Evolutionary conservation across 148 eudicot species (phyloP), one percentile per base, ranked within the genome.

Genomic region (Rhododendron ferrugineum): DNA sequence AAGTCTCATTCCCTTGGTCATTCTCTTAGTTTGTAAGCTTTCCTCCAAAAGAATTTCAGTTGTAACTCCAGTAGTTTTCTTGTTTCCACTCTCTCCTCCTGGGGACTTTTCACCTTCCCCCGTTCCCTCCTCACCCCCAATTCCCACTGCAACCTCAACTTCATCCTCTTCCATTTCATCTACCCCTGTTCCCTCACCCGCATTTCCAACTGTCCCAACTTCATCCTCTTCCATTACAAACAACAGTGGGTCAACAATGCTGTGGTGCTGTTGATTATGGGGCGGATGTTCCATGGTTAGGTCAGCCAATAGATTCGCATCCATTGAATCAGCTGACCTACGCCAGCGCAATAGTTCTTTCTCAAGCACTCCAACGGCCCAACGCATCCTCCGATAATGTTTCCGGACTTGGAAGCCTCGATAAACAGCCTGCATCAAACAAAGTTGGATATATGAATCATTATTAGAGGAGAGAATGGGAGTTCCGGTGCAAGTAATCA

Each of bases 281-380:
- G 37, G 0, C 2, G 3, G 37, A 36, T 36, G 1, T 36, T 36
- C 37, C 37, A 36, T 36, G 37, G 37, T 36, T 36, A 36, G 37
- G 37, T 2, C 37, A 36, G 37, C 37, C 37, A 36, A 36, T 36
- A 36, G 37, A 36, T 36, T 36, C 37, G 37, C 37, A 36, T 36
- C 37, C 37, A 36, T 36, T 36, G 37, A 36, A 36, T 36, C 37
- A 36, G 37, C 37, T 2, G 37, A 36, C 85, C 83, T 68, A 56
- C 99, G 94, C 98, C 99, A 97, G 28, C 99, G 91, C 26, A 97
- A 82, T 30, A 97, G 85, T 86, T 90, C 98, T 90, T 97, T 97
- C 85, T 97, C 99, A 80, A 97, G 92, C 84, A 97, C 90, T 78
- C 99, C 98, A 82, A 97, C 98, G 3, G 99, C 93, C 98, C 95